These are phyloP conservation scores for Fusarium chaquense DNA, from an alignment of 2,329 filamentous ascomycete species.

Conservation along the genomic window DNA sequence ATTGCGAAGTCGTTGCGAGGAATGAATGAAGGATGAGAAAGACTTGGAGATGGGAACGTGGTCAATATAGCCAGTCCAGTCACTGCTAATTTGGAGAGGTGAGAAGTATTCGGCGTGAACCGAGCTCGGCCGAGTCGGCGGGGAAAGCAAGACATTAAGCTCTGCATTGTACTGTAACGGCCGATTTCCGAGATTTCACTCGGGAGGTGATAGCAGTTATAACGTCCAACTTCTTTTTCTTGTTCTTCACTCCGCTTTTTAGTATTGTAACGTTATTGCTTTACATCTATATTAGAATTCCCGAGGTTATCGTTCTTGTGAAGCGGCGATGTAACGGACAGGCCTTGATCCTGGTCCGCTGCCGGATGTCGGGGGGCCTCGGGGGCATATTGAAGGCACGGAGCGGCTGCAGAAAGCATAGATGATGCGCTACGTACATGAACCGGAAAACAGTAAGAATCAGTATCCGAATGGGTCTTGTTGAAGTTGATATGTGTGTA, in stretches of 20 bases:
- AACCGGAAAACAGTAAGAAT: not conserved
- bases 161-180: slow-evolving; percentile 9
- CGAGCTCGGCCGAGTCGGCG: slow-evolving; percentile 34
- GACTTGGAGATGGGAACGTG: not conserved
- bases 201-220: not conserved
- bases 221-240: not conserved
- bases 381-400: not conserved
- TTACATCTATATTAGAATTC: not conserved
- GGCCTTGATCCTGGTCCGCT: slow-evolving; percentile 7
- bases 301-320: not conserved
- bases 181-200: not conserved
- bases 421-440: not conserved
- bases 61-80: not conserved
- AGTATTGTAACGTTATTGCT: not conserved
- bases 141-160: slow-evolving; percentile 12
- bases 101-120: slow-evolving; percentile 5
- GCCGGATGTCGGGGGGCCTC: not conserved
- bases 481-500: not conserved
- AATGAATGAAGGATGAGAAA: not conserved
- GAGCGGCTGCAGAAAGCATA: not conserved
- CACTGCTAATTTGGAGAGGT: not conserved
- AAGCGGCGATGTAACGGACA: not conserved
- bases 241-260: not conserved
- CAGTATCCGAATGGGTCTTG: not conserved
- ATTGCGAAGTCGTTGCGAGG: slow-evolving; percentile 10